phyloP scores from a whole-genome alignment of 495 filamentous ascomycete species.

The Aspergillus nidulans region DNA sequence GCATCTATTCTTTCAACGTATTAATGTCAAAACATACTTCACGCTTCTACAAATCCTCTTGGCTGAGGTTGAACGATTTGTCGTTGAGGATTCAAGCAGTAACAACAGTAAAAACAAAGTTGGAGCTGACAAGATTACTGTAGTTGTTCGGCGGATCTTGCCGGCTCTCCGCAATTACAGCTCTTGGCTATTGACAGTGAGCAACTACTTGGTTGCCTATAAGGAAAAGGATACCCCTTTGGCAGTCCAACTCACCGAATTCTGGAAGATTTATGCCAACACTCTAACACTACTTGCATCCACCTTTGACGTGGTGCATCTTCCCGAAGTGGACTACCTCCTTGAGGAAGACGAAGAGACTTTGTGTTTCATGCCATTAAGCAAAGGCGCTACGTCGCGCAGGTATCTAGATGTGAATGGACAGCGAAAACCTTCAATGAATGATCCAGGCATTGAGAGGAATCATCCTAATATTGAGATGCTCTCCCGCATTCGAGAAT shows the following conservation, averaged over 20 bases:
- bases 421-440: conserved; percentile 50
- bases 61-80: conserved; percentile 58
- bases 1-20: conserved; percentile 67
- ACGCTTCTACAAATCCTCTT: conserved; percentile 70
- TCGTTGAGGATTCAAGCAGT: conserved; percentile 41
- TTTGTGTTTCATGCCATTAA: conserved; percentile 67
- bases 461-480: conserved; percentile 65
- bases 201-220: conserved; percentile 46
- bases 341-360: conserved; percentile 75
- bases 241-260: conserved; percentile 55
- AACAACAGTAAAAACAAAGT: conserved; percentile 24
- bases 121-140: conserved; percentile 55
- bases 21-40: conserved; percentile 80
- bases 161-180: conserved; percentile 70
- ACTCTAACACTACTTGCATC: conserved; percentile 60
- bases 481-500: conserved; percentile 62
- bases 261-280: conserved; percentile 69
- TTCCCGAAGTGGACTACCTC: conserved; percentile 61
- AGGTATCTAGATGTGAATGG: conserved; percentile 43
- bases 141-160: conserved; percentile 59
- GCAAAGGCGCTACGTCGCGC: conserved; percentile 43
- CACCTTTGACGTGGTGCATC: conserved; percentile 52
- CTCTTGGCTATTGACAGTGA: conserved; percentile 60
- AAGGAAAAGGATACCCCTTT: conserved; percentile 54
- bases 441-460: conserved; percentile 52